These are phyloP conservation scores for Backusella australiensis DNA, from an alignment of 192 early-diverging fungal species.

Conservation along the genomic window DNA sequence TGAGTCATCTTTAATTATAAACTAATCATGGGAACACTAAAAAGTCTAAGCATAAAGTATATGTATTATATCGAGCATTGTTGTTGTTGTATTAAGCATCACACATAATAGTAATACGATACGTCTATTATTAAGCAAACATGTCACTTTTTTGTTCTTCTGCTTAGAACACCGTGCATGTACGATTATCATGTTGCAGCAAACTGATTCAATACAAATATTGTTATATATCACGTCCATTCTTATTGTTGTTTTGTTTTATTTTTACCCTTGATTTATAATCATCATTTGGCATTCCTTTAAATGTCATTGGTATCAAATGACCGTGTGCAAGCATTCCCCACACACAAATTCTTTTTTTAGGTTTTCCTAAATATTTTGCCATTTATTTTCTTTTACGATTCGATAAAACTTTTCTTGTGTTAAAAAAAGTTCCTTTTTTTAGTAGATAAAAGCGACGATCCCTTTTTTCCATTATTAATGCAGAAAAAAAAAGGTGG, in stretches of 20 bases:
- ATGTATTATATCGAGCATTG: background rate
- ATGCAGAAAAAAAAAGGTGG: background rate
- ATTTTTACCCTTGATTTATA: background rate
- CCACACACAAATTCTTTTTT: conserved; percentile 5
- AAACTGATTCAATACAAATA: too few species aligned
- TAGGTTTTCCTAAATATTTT: conserved; percentile 8
- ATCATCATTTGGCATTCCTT: background rate
- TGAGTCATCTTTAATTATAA: background rate
- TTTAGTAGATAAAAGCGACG: background rate
- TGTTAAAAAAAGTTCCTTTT: background rate
- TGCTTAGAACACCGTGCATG: background rate
- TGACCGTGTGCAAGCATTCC: background rate
- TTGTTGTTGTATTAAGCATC: too few species aligned
- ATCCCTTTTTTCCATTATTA: background rate
- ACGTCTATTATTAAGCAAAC: background rate
- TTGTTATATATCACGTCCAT: background rate
- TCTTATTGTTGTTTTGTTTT: background rate
- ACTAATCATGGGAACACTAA: background rate
- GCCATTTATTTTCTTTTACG: background rate
- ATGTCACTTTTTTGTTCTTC: background rate
- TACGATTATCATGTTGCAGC: background rate
- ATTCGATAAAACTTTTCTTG: background rate
- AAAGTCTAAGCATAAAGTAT: background rate
- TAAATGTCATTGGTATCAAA: background rate
- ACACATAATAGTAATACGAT: too few species aligned